These are phyloP conservation scores for Coniella vitis DNA, from an alignment of 2,329 filamentous ascomycete genomes.

Conservation along the genomic window DNA sequence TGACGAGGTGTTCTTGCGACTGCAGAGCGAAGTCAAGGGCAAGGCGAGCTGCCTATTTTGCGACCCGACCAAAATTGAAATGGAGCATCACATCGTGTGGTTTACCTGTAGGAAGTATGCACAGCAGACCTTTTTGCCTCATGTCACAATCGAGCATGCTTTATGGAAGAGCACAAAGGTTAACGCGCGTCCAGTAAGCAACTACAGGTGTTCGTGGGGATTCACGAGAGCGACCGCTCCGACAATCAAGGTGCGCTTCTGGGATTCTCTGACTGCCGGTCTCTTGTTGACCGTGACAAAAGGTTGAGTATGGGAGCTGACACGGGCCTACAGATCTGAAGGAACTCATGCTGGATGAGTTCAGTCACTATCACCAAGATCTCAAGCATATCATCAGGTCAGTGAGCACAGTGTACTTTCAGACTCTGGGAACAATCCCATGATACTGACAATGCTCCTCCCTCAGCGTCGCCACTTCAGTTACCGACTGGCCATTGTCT, in stretches of 20 bases:
- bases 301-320: conserved; percentile 3
- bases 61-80: conserved; percentile 16
- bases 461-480: not conserved
- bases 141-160: not conserved
- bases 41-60: conserved; percentile 16
- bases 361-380: conserved; percentile 20
- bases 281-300: not conserved
- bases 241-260: conserved; percentile 9
- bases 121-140: not conserved
- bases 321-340: conserved; percentile 15
- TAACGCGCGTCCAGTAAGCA: conserved; percentile 16
- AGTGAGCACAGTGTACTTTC: conserved; percentile 2
- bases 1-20: conserved; percentile 19
- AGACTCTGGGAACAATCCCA: not conserved
- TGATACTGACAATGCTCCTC: not conserved
- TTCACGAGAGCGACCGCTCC: conserved; percentile 17
- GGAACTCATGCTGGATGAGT: conserved; percentile 21
- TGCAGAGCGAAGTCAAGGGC: conserved; percentile 16
- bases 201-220: conserved; percentile 25
- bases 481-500: conserved; percentile 22
- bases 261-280: not conserved
- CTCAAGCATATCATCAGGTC: conserved; percentile 20
- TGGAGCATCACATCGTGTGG: conserved; percentile 24
- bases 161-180: not conserved
- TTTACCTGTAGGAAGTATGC: conserved; percentile 24